Conservation (phyloP, 2,329 filamentous ascomycete genomes). For the Sphaceloma murrayae region DNA sequence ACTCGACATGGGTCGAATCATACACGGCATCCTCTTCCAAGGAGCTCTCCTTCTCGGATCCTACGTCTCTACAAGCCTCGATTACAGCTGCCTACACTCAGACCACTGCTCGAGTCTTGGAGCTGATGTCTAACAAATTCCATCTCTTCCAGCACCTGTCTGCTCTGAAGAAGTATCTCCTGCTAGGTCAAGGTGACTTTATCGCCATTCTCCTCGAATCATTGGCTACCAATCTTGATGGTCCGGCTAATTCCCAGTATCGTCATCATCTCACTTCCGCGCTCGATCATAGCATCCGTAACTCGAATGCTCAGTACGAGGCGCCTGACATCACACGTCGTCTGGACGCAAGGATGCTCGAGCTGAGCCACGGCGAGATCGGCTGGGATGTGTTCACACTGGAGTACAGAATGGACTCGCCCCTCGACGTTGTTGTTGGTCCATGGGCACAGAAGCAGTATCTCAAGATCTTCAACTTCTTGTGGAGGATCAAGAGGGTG, state of each 20-base stretch:
- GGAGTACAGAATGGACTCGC: constrained; percentile 95
- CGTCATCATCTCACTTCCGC: constrained; percentile 96
- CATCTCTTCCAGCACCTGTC: constrained; percentile 85
- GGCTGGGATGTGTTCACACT: constrained; percentile 99
- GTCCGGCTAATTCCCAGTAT: constrained; percentile 93
- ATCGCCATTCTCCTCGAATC: constrained; percentile 97
- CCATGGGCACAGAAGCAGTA: constrained; percentile 94
- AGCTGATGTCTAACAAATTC: constrained; percentile 92
- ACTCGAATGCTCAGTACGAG: constrained; percentile 95
- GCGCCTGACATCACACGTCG: constrained; percentile 81
- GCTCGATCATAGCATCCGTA: constrained; percentile 90
- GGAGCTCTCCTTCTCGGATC: constrained; percentile 86
- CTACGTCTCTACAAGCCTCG: constrained; percentile 77
- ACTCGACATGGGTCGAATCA: constrained; percentile 88
- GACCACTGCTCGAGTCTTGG: constrained; percentile 88
- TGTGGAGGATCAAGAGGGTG: constrained; percentile 96
- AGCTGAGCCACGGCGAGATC: constrained; percentile 91
- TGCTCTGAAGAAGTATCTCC: constrained; percentile 86
- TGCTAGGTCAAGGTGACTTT: constrained; percentile 93
- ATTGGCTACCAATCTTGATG: constrained; percentile 80
- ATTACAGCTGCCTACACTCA: constrained; percentile 97
- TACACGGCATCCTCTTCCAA: constrained; percentile 92
- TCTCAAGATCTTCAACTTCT: constrained; percentile 97
- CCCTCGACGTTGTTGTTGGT: constrained; percentile 92
- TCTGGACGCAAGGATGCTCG: constrained; percentile 94